phyloP scores from a whole-genome alignment of 495 filamentous ascomycete genomes.

The Penicillium cataractarum region DNA sequence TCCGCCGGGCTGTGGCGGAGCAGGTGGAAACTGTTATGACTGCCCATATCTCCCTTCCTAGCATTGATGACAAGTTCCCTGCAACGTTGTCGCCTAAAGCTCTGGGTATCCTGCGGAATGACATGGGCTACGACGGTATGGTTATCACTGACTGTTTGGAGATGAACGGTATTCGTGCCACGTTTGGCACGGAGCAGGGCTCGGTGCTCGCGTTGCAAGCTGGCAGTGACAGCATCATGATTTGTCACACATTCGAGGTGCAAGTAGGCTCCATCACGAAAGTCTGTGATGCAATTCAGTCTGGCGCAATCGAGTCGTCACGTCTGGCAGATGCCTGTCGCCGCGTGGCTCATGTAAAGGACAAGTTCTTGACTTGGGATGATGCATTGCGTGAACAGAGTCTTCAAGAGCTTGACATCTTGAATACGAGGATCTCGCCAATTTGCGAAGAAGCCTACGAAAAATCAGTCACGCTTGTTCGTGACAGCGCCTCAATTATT shows the following conservation, averaged over 20 bases:
- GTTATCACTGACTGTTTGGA: slow-evolving; percentile 46
- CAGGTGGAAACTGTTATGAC: slow-evolving; percentile 48
- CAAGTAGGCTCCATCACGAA: slow-evolving; percentile 48
- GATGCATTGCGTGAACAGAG: slow-evolving; percentile 23
- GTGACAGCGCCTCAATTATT: slow-evolving; percentile 33
- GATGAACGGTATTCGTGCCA: slow-evolving; percentile 53
- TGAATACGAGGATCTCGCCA: slow-evolving; percentile 27
- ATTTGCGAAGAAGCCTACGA: slow-evolving; percentile 43
- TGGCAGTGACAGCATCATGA: slow-evolving; percentile 55
- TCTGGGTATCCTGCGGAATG: slow-evolving; percentile 43
- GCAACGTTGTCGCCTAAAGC: slow-evolving; percentile 43
- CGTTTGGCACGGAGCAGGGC: slow-evolving; percentile 50
- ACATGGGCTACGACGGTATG: slow-evolving; percentile 48
- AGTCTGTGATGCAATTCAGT: slow-evolving; percentile 44
- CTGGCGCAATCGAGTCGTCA: slow-evolving; percentile 35
- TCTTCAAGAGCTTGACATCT: slow-evolving; percentile 18
- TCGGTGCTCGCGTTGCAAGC: slow-evolving; percentile 50
- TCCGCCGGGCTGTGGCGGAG: slow-evolving; percentile 48
- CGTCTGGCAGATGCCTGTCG: slow-evolving; percentile 42
- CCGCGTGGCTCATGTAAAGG: slow-evolving; percentile 43
- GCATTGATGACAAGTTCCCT: slow-evolving; percentile 38
- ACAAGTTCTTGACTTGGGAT: slow-evolving; percentile 38
- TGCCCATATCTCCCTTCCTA: slow-evolving; percentile 47
- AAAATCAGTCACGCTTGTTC: slow-evolving; percentile 48
- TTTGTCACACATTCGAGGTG: slow-evolving; percentile 53